Evolutionary conservation across 2,329 filamentous ascomycete genomes (phyloP).

Genomic region (Penicillium sp.): DNA sequence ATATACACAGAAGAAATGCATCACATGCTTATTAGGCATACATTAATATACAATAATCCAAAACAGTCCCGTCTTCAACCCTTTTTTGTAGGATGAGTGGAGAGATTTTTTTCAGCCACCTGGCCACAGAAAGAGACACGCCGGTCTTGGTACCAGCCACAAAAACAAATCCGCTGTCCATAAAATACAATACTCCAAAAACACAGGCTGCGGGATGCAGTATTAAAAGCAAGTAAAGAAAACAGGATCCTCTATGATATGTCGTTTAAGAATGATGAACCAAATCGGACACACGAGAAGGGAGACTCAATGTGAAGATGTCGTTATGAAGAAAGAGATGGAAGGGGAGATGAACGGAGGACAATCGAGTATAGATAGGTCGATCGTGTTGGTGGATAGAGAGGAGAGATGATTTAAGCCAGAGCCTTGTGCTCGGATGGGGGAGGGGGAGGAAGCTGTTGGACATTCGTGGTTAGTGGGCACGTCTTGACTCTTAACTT

Average conservation of each 20-base stretch:
- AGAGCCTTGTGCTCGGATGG: constrained; percentile 39
- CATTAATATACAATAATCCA: constrained; percentile 38
- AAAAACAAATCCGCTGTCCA: constrained; percentile 26
- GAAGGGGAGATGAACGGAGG: constrained; percentile 17
- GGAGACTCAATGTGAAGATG: constrained; percentile 34
- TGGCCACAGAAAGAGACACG: neutral
- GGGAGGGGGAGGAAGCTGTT: constrained; percentile 37
- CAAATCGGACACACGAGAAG: constrained; percentile 42
- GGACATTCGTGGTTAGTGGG: neutral
- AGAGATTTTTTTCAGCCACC: constrained; percentile 13
- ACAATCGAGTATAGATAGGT: constrained; percentile 11
- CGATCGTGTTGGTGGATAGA: neutral
- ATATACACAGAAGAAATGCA: constrained; percentile 10
- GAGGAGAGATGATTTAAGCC: constrained; percentile 28
- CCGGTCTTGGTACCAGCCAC: constrained; percentile 17
- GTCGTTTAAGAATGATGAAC: constrained; percentile 35
- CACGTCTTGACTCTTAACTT: neutral
- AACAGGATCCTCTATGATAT: constrained; percentile 37
- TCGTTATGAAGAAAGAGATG: constrained; percentile 22
- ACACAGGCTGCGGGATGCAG: constrained; percentile 25
- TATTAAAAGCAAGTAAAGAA: constrained; percentile 26
- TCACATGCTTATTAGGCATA: constrained; percentile 35
- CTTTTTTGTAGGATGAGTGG: constrained; percentile 21
- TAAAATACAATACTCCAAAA: constrained; percentile 30
- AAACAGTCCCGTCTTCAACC: constrained; percentile 8